Conservation (phyloP, 2,329 filamentous ascomycete species). For the Neopestalotiopsis sp. region DNA sequence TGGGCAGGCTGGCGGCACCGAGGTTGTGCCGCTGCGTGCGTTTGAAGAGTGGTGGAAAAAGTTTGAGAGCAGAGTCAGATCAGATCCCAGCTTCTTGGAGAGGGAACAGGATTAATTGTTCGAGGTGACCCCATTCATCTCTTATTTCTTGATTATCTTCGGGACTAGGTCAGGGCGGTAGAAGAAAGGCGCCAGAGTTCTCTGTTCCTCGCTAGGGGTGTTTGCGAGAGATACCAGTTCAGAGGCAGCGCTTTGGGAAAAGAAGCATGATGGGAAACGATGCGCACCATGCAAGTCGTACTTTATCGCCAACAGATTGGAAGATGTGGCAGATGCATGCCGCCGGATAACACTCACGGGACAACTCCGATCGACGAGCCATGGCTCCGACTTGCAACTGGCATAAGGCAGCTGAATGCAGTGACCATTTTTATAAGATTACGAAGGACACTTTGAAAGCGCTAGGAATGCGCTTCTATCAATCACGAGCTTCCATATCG, state of each 20-base stretch:
- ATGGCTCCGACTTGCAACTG: neutral
- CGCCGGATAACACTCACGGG: no score
- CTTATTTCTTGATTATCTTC: neutral
- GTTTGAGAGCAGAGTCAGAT: conserved; percentile 85
- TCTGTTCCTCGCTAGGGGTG: conserved; percentile 3
- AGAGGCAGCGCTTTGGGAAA: neutral
- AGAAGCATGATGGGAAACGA: neutral
- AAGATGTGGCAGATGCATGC: no score
- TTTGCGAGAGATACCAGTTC: conserved; percentile 11
- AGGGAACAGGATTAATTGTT: conserved; percentile 43
- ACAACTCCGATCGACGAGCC: no score
- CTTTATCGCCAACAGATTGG: no score
- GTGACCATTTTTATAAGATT: neutral
- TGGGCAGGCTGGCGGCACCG: conserved; percentile 68
- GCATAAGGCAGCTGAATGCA: neutral
- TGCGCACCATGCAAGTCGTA: no score
- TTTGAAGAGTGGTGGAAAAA: conserved; percentile 99
- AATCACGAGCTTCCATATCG: neutral
- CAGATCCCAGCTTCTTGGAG: conserved; percentile 89
- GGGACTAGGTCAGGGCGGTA: neutral
- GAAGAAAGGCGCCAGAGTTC: neutral
- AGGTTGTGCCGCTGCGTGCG: conserved; percentile 90
- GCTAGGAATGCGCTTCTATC: neutral
- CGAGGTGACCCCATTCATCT: neutral
- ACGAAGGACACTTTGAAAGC: neutral